Evolutionary conservation across 805 yeast species (phyloP).

Genomic region (Candida gorgasii): DNA sequence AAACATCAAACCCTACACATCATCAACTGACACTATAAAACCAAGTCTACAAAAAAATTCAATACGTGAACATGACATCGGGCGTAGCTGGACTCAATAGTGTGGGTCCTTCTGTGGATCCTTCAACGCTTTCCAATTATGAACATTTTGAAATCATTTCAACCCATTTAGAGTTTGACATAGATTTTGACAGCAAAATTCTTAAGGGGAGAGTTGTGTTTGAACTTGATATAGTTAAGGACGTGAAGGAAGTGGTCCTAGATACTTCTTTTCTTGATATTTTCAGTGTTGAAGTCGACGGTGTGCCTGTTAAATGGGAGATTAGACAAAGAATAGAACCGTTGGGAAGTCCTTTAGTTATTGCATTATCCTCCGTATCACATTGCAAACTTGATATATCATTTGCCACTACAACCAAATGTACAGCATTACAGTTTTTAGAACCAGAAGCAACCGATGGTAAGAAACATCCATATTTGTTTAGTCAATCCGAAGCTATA

Average conservation of each 20-base stretch:
- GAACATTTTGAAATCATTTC: slow-evolving; percentile 44
- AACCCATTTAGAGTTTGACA: slow-evolving; percentile 53
- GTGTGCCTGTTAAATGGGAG: slow-evolving; percentile 23
- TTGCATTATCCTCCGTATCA: slow-evolving; percentile 21
- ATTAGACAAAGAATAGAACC: slow-evolving; percentile 49
- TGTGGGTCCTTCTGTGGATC: slow-evolving; percentile 46
- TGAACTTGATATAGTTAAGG: slow-evolving; percentile 34
- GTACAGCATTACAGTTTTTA: slow-evolving; percentile 88
- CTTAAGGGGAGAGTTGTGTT: slow-evolving; percentile 59
- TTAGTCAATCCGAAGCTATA: slow-evolving; percentile 90
- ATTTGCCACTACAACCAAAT: slow-evolving; percentile 70
- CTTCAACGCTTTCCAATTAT: slow-evolving; percentile 80
- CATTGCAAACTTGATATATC: slow-evolving; percentile 40
- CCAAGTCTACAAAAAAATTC: too few species aligned
- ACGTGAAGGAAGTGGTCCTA: slow-evolving; percentile 42
- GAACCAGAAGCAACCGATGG: slow-evolving; percentile 75
- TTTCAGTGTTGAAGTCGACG: slow-evolving; percentile 44
- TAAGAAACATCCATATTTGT: slow-evolving; percentile 65
- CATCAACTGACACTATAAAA: neutral
- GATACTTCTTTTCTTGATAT: slow-evolving; percentile 70
- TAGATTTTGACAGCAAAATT: slow-evolving; percentile 54
- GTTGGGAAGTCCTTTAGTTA: slow-evolving; percentile 57
- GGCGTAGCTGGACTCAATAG: neutral
- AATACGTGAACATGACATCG: neutral
- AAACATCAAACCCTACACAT: neutral